These are phyloP conservation scores for Lentinula raphanica DNA, from an alignment of 768 basidiomycete genomes.

Conservation along the genomic window DNA sequence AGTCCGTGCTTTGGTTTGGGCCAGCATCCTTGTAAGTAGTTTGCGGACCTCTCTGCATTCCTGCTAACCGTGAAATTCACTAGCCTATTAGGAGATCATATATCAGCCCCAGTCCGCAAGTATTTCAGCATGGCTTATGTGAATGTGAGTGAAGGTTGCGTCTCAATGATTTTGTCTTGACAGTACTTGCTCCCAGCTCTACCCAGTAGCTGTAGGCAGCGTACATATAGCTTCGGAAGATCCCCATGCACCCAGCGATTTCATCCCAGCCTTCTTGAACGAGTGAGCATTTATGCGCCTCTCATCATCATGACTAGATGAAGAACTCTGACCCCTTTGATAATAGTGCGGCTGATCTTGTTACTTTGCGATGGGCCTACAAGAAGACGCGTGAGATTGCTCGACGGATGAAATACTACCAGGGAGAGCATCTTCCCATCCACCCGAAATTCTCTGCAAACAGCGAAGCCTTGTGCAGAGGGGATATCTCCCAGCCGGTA, in stretches of 20 bases:
- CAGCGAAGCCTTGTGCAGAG: conserved; percentile 7
- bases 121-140: conserved; percentile 20
- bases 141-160: conserved; percentile 15
- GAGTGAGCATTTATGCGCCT: conserved; percentile 17
- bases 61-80: background rate
- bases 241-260: conserved; percentile 25
- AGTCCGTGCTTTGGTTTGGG: conserved; percentile 30
- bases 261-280: conserved; percentile 26
- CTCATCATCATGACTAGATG: background rate
- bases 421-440: conserved; percentile 13
- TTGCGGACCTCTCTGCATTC: background rate
- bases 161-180: background rate
- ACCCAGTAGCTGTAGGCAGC: conserved; percentile 30
- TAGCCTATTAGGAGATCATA: conserved; percentile 22
- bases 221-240: conserved; percentile 32
- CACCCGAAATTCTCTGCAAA: conserved; percentile 16
- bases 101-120: conserved; percentile 18
- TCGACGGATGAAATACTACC: conserved; percentile 30
- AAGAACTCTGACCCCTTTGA: background rate
- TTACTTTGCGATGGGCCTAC: conserved; percentile 21
- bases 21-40: conserved; percentile 21
- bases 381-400: conserved; percentile 22
- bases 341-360: conserved; percentile 21
- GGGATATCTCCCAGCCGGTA: conserved; percentile 12
- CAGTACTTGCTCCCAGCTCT: conserved; percentile 15